A percentile compares a stretch with the other conserved stretches of the same genome.
These are phyloP conservation scores for Termitomyces bulborhizus DNA, from an alignment of 768 basidiomycete genomes.

Conservation along the genomic window DNA sequence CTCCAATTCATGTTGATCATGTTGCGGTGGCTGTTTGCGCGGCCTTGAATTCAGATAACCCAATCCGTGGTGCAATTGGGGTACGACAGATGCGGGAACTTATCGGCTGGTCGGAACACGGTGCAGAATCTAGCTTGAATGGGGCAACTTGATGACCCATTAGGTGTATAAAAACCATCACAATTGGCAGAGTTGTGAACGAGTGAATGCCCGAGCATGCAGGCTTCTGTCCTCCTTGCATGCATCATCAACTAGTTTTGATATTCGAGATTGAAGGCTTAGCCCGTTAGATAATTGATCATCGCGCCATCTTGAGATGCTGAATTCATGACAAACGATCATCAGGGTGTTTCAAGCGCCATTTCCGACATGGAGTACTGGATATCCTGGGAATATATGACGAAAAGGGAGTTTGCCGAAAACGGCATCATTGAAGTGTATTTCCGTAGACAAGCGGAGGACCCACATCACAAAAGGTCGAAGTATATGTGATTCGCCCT, in stretches of 20 bases:
- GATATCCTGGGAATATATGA: too few relatives aligned
- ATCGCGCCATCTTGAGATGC: background rate
- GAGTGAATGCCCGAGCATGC: background rate
- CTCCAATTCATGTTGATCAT: constrained; percentile 94
- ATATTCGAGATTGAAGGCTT: too few relatives aligned
- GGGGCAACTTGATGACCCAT: constrained; percentile 1
- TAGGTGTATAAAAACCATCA: background rate
- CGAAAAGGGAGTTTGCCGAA: too few relatives aligned
- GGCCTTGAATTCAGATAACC: constrained; percentile 42
- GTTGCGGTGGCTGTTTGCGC: constrained; percentile 81
- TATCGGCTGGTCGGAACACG: constrained; percentile 50
- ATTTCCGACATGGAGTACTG: too few relatives aligned
- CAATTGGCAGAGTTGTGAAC: background rate
- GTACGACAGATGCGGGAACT: constrained; percentile 71
- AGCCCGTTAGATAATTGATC: background rate
- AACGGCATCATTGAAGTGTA: too few relatives aligned
- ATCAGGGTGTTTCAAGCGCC: too few relatives aligned
- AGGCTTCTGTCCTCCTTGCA: background rate
- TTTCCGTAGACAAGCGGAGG: too few relatives aligned
- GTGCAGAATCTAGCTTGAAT: background rate
- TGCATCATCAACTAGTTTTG: too few relatives aligned
- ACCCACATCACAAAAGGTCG: too few relatives aligned
- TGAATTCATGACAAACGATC: background rate
- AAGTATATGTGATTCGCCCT: too few relatives aligned
- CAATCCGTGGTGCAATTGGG: constrained; percentile 59